phyloP scores from a whole-genome alignment of 2,329 filamentous ascomycete genomes.

The Cladosporium sp. region DNA sequence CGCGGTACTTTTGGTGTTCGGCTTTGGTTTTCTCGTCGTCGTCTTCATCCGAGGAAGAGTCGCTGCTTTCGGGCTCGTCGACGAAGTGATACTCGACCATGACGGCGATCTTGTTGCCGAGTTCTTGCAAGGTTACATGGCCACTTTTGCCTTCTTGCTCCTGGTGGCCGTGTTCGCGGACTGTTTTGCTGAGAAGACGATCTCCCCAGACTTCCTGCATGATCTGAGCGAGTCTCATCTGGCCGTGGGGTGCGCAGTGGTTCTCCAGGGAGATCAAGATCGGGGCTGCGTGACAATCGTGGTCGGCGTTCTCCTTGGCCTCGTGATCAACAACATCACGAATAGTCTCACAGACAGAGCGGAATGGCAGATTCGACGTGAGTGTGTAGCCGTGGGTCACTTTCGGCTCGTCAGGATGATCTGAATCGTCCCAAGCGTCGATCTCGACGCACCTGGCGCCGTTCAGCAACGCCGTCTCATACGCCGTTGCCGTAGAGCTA shows the following conservation, averaged over 20 bases:
- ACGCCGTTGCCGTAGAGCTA: slow-evolving; percentile 70
- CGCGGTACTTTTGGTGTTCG: slow-evolving; percentile 53
- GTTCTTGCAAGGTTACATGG: slow-evolving; percentile 58
- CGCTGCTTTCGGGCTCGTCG: slow-evolving; percentile 44
- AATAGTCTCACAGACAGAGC: slow-evolving; percentile 79
- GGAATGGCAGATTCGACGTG: slow-evolving; percentile 77
- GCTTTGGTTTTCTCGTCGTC: slow-evolving; percentile 36
- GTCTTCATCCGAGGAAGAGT: slow-evolving; percentile 34
- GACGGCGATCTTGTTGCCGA: slow-evolving; percentile 69
- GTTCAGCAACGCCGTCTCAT: slow-evolving; percentile 63
- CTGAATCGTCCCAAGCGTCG: slow-evolving; percentile 81
- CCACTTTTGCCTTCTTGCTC: slow-evolving; percentile 51
- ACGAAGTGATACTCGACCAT: slow-evolving; percentile 55
- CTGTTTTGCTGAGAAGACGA: slow-evolving; percentile 59
- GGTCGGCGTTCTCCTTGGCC: slow-evolving; percentile 40
- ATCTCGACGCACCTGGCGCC: slow-evolving; percentile 92
- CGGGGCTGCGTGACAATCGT: slow-evolving; percentile 52
- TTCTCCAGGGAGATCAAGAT: slow-evolving; percentile 92
- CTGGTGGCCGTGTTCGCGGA: slow-evolving; percentile 53
- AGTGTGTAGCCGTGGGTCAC: slow-evolving; percentile 60
- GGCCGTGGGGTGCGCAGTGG: slow-evolving; percentile 75
- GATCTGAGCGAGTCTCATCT: slow-evolving; percentile 87
- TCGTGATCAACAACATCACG: slow-evolving; percentile 65
- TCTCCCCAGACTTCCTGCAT: slow-evolving; percentile 86
- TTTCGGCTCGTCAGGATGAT: slow-evolving; percentile 45